Conservation (phyloP, 1,139 yeast species). For the Candida sanyaensis region DNA sequence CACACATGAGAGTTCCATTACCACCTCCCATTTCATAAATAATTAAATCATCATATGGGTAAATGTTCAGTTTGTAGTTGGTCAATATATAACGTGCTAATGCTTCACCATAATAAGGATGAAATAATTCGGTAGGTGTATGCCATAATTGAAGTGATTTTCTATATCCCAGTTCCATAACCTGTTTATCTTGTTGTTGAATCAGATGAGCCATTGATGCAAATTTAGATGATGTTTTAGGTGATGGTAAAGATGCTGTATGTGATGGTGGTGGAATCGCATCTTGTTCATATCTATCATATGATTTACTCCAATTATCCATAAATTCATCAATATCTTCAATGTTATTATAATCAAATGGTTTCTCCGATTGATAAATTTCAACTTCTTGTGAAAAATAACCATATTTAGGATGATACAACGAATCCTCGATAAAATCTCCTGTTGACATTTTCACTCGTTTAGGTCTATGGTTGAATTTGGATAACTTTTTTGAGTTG, state of each 20-base stretch:
- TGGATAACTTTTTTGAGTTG: constrained; percentile 49
- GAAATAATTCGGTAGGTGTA: constrained; percentile 84
- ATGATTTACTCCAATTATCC: constrained; percentile 68
- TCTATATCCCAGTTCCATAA: constrained; percentile 16
- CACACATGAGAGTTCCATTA: constrained; percentile 82
- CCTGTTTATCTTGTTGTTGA: constrained; percentile 23
- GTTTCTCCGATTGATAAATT: constrained; percentile 65
- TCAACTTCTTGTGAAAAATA: constrained; percentile 79
- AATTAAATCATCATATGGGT: constrained; percentile 63
- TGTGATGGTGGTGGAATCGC: background rate
- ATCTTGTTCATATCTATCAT: constrained; percentile 50
- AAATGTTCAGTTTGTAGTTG: constrained; percentile 62
- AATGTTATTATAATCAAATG: constrained; percentile 61
- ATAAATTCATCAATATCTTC: constrained; percentile 70
- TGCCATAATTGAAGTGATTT: constrained; percentile 78
- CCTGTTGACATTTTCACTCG: constrained; percentile 68
- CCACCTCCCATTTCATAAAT: constrained; percentile 93
- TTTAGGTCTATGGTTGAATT: constrained; percentile 53
- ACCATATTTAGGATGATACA: constrained; percentile 81
- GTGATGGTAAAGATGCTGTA: constrained; percentile 10
- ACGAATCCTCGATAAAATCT: constrained; percentile 83
- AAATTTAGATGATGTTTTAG: constrained; percentile 21
- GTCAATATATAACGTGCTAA: constrained; percentile 71
- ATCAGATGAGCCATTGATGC: constrained; percentile 34
- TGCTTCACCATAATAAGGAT: constrained; percentile 84